Evolutionary conservation across 2,329 filamentous ascomycete species (phyloP).

Genomic region (Fusarium secorum): DNA sequence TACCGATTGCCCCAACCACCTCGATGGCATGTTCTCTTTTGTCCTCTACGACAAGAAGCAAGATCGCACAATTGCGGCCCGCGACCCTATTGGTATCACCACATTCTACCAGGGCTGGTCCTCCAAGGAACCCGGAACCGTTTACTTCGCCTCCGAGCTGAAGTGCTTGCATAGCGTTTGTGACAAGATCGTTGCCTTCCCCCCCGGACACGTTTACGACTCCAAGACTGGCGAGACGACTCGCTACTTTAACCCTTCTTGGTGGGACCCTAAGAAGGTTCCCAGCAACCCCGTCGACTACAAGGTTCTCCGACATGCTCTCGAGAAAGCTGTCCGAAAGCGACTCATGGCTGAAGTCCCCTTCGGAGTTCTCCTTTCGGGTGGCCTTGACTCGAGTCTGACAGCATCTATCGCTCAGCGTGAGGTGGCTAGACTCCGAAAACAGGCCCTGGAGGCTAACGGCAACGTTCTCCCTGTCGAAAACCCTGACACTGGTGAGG

Average conservation of each 20-base stretch:
- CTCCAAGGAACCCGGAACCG: conserved; percentile 79
- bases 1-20: conserved; percentile 87
- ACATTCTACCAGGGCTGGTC: conserved; percentile 97
- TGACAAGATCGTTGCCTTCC: conserved; percentile 94
- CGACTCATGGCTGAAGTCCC: conserved; percentile 98
- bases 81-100: conserved; percentile 96
- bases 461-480: conserved; percentile 56
- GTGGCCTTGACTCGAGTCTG: conserved; percentile 93
- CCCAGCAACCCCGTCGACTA: conserved; percentile 84
- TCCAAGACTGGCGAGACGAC: conserved; percentile 86
- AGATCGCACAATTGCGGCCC: conserved; percentile 90
- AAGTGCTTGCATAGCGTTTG: conserved; percentile 94
- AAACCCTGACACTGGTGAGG: conserved; percentile 68
- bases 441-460: conserved; percentile 63
- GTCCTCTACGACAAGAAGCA: conserved; percentile 96
- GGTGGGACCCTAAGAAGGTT: conserved; percentile 85
- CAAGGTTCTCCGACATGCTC: conserved; percentile 78
- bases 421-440: conserved; percentile 81
- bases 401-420: conserved; percentile 95
- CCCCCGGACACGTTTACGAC: conserved; percentile 95
- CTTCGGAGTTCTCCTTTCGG: conserved; percentile 94
- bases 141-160: conserved; percentile 96
- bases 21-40: conserved; percentile 99
- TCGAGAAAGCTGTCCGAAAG: conserved; percentile 94
- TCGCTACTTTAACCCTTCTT: conserved; percentile 89